phyloP scores from a whole-genome alignment of 371 early-diverging fungal genomes.

The Polyrhizophydium stewartii region DNA sequence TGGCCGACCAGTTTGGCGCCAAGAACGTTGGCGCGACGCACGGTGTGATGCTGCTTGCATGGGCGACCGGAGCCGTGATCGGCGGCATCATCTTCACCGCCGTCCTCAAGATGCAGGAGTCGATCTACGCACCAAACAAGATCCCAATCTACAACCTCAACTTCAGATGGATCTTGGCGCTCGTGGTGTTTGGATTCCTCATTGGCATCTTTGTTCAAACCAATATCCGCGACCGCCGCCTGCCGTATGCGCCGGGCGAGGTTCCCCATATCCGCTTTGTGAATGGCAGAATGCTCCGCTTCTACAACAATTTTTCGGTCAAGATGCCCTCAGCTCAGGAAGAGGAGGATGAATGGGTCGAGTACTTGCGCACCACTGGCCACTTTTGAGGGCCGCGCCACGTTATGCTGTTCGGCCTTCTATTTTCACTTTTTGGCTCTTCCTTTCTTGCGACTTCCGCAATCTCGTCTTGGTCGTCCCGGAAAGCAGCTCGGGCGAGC shows the following conservation, averaged over 20 bases:
- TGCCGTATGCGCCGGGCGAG: conserved; percentile 34
- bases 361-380: conserved; percentile 25
- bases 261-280: conserved; percentile 8
- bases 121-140: conserved; percentile 27
- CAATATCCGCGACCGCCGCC: conserved; percentile 49
- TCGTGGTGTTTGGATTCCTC: conserved; percentile 42
- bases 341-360: conserved; percentile 46
- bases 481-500: too few relatives aligned
- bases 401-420: too few relatives aligned
- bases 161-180: conserved; percentile 58
- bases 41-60: conserved; percentile 46
- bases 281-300: conserved; percentile 14
- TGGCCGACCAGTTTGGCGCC: conserved; percentile 63
- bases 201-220: conserved; percentile 51
- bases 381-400: too few relatives aligned
- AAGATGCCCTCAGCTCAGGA: conserved; percentile 33
- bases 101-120: conserved; percentile 43
- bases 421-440: too few relatives aligned
- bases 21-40: conserved; percentile 59
- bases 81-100: conserved; percentile 61
- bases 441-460: too few relatives aligned
- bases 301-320: conserved; percentile 13
- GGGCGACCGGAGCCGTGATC: conserved; percentile 60
- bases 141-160: conserved; percentile 46
- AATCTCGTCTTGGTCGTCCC: too few relatives aligned